phyloP scores from a whole-genome alignment of 148 eudicot genomes.

The Agrostemma githago region DNA sequence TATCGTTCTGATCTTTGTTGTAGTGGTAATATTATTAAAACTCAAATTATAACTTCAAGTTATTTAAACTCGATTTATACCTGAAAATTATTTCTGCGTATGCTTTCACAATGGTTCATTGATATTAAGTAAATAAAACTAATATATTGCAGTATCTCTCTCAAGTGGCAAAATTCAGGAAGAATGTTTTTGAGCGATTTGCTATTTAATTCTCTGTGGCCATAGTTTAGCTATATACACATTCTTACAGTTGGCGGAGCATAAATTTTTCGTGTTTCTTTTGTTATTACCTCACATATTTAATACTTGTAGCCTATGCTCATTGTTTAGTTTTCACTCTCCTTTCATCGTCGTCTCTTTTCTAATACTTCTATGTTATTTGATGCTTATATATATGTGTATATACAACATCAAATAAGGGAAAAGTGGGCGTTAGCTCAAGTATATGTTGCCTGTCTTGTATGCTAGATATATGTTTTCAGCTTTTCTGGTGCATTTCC shows the following conservation, averaged over 20 bases:
- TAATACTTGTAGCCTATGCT: no score
- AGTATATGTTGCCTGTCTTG: no score
- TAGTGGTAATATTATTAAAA: conserved; percentile 52
- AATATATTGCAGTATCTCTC: conserved; percentile 57
- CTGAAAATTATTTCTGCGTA: neutral
- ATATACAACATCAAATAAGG: no score
- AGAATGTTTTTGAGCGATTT: conserved; percentile 71
- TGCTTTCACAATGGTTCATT: conserved; percentile 1
- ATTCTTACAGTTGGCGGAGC: conserved; percentile 83
- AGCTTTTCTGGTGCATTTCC: no score
- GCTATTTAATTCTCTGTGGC: conserved; percentile 77
- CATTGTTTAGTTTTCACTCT: no score
- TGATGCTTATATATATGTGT: no score
- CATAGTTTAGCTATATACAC: conserved; percentile 87
- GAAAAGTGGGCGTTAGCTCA: no score
- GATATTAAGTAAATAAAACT: neutral
- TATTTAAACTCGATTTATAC: neutral
- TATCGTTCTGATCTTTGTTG: conserved; percentile 60
- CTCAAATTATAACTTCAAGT: no score
- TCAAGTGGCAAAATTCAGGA: conserved; percentile 52
- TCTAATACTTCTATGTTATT: no score
- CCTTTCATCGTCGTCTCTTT: no score
- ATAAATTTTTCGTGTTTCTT: conserved; percentile 21
- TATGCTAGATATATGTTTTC: no score
- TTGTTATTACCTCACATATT: no score